Base-by-base conservation (phyloP, 1,284 basidiomycete genomes). In the Heterobasidion parviporum region DNA sequence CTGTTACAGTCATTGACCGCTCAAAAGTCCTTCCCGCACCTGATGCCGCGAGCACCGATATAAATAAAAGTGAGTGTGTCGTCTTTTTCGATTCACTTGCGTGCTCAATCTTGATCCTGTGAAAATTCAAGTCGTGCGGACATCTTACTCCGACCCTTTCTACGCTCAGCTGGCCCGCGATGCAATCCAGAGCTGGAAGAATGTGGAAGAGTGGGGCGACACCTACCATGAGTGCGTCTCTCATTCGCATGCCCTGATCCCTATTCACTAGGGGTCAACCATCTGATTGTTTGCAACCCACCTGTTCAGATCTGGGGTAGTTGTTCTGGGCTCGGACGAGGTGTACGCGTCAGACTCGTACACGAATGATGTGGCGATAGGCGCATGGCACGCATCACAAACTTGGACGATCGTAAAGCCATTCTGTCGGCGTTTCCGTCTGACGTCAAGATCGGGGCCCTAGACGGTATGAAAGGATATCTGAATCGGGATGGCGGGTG, bases 401-500 rank as follows among this genome's bases (percentile, higher is more conserved):
- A 67, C 15, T 69, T 86, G 33, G 61, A 63, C 9, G 69, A 70
- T 18, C 62, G 65, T 15, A 65, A 67, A n/a, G 71, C 70, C 14
- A 68, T 81, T 54, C 74, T 72, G 32, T 57, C 65, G n/a, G 64
- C 70, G 10, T 81, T 87, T 60, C 78, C 82, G 6, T 53, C 68
- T 0, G 61, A 63, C 14, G 70, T 78, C 48, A 53, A 60, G 54
- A 58, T 62, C n/a, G 60, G 59, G 57, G 61, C 60, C 38, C 76
- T 79, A 53, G 67, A 70, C 5, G 59, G 67, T 32, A 68, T 64
- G 36, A 61, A 64, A 6, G 83, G 83, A 0, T 95, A 92, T 67
- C 64, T 87, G 50, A 96, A 94, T 66, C 73, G 72, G 1, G 83
- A 89, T 43, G 84, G 88, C 1, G 94, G 94, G 3, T 98, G 94